Conservation (phyloP, 768 basidiomycete species). For the Candolleomyces efflorescens region DNA sequence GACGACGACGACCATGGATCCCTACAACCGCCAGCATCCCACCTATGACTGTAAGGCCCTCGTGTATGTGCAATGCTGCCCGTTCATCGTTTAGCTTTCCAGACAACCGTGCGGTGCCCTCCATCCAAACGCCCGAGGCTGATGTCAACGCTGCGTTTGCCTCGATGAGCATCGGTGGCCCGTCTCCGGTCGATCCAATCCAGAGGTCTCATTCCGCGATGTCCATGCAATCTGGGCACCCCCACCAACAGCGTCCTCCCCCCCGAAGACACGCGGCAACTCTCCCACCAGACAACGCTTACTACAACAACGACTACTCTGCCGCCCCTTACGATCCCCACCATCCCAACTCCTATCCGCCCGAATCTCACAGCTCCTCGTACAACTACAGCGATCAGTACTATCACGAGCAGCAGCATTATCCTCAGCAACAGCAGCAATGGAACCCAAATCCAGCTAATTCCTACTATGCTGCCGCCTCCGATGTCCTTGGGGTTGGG, state of each 20-base stretch:
- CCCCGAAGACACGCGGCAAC: constrained; percentile 1
- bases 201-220: background rate
- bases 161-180: background rate
- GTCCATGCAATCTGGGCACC: background rate
- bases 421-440: constrained; percentile 2
- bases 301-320: background rate
- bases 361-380: background rate
- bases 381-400: constrained; percentile 6
- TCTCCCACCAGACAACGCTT: background rate
- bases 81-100: background rate
- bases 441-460: constrained; percentile 31
- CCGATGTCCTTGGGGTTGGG: constrained; percentile 75
- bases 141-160: constrained; percentile 1
- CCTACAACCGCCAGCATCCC: constrained; percentile 5
- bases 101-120: background rate
- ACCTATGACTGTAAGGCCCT: background rate
- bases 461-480: constrained; percentile 68
- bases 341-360: background rate
- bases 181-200: background rate
- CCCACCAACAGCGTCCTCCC: background rate
- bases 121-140: background rate
- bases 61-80: background rate
- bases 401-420: constrained; percentile 4
- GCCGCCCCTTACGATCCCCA: background rate
- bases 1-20: constrained; percentile 3